A percentile compares a stretch with the other conserved stretches of the same genome.
Evolutionary conservation across 352 stramenopile species (phyloP).

Genomic region (Globisporangium abappressorium): DNA sequence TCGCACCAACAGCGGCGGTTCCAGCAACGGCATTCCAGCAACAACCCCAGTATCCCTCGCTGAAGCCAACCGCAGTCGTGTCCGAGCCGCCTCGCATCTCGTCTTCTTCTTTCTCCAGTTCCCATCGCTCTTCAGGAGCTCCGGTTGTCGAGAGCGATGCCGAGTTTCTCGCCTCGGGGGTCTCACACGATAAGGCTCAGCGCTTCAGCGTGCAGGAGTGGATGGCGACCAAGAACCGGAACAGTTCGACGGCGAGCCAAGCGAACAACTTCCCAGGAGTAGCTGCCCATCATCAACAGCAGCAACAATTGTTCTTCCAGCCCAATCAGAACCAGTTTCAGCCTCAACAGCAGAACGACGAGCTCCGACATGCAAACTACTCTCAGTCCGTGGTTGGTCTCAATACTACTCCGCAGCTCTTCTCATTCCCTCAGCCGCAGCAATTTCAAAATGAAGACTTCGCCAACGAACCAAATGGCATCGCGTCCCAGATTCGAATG

Average conservation of each 20-base stretch:
- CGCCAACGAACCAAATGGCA: background rate
- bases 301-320: slow-evolving; percentile 2
- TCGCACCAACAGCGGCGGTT: background rate
- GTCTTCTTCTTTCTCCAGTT: background rate
- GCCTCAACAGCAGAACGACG: background rate
- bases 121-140: background rate
- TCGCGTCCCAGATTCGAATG: slow-evolving; percentile 7
- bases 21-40: background rate
- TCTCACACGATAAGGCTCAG: slow-evolving; percentile 67
- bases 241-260: slow-evolving; percentile 26
- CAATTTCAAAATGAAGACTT: background rate
- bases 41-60: background rate
- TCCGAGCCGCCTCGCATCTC: background rate
- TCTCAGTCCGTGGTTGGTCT: background rate
- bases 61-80: background rate
- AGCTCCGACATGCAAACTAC: background rate
- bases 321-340: background rate
- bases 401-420: slow-evolving; percentile 1
- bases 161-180: slow-evolving; percentile 48
- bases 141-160: slow-evolving; percentile 41
- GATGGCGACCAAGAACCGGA: slow-evolving; percentile 60
- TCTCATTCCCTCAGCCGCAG: slow-evolving; percentile 10
- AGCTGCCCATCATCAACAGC: slow-evolving; percentile 8
- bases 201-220: slow-evolving; percentile 72
- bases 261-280: slow-evolving; percentile 18